Evolutionary conservation across 345 rosid genomes (phyloP), one percentile per base, ranked within the genome.

Genomic region (Acer saccharum): DNA sequence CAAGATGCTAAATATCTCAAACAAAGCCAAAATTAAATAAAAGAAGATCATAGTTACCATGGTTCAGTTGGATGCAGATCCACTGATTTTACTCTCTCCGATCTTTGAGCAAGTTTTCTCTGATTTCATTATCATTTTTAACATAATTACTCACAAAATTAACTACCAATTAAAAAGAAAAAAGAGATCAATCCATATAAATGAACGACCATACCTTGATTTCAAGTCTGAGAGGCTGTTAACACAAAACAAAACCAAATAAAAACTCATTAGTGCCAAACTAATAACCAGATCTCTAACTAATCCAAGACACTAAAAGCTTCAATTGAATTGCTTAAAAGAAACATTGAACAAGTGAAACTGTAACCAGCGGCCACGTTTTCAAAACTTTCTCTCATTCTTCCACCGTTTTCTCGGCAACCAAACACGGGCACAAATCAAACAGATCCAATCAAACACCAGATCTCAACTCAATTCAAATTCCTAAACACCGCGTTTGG

Each of bases 51-150:
- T 65, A 79, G 52, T 80, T 83, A 92, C 96, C 94, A 90, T 92
- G 97, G 94, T 79, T 92, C 91, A n/a, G 90, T 85, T 18, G 94
- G 92, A 81, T 92, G 97, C 48, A 92, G 86, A 82, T 92, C 92
- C 50, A 89, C 89, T 39, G 91, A 90, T 75, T 92, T 92, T 66
- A 90, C 97, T 82, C 94, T 82, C 77, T 90, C 97, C 10, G 90
- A 92, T 77, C 88, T 76, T 75, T 89, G 92, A 73, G 89, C 89
- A 64, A 90, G 73, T 82, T 87, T 86, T 74, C 82, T 92, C 94
- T 92, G 90, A 77, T 84, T 69, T 86, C 80, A 52, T 76, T 35
- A 83, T 68, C 29, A 79, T 58, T 27, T 11, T 6, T 60, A 80
- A 77, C 41, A 72, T 65, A 54, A 78, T 79, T 72, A 74, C 20